Percentiles rank a stretch among this genome's conserved stretches.
Conservation (phyloP, 352 stramenopile genomes). For the Pythium brassicae region DNA sequence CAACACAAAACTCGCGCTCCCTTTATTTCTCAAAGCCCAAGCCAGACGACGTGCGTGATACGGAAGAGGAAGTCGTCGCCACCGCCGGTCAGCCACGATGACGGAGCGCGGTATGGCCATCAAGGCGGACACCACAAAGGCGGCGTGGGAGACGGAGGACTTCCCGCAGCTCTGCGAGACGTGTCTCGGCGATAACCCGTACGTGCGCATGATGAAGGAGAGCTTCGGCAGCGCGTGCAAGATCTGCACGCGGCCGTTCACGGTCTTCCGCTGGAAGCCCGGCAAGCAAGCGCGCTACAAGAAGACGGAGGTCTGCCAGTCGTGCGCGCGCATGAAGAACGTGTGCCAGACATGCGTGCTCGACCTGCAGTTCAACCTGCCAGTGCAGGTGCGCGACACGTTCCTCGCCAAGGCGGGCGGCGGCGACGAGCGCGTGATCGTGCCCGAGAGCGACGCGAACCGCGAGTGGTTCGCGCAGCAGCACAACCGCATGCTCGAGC, state of each 20-base stretch:
- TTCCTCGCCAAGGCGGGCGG: slow-evolving; percentile 62
- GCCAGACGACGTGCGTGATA: too few relatives aligned
- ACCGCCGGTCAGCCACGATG: slow-evolving; percentile 27
- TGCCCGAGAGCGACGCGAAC: slow-evolving; percentile 93
- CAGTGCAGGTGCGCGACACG: slow-evolving; percentile 92
- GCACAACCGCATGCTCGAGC: slow-evolving; percentile 87
- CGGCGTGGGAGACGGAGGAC: slow-evolving; percentile 91
- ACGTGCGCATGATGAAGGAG: slow-evolving; percentile 99
- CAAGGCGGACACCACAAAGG: slow-evolving; percentile 86
- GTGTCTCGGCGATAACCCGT: slow-evolving; percentile 98
- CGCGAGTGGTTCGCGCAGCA: slow-evolving; percentile 93
- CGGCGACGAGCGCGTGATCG: slow-evolving; percentile 49
- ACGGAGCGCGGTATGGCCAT: slow-evolving; percentile 83
- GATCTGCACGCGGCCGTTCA: slow-evolving; percentile 97
- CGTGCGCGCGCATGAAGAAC: slow-evolving; percentile 98
- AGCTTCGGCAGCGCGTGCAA: slow-evolving; percentile 95
- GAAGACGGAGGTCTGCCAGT: slow-evolving; percentile 97
- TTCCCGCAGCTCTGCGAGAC: slow-evolving; percentile 98
- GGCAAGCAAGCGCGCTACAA: slow-evolving; percentile 97
- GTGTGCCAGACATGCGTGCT: slow-evolving; percentile 99
- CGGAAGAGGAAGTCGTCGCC: too few relatives aligned
- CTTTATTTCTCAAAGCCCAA: background rate
- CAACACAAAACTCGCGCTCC: slow-evolving; percentile 6
- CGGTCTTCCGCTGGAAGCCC: slow-evolving; percentile 97
- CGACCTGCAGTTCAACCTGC: slow-evolving; percentile 97